Percentiles rank a stretch among this genome's conserved stretches.
phyloP scores from a whole-genome alignment of 2,329 filamentous ascomycete species.

The Talaromyces sp. region DNA sequence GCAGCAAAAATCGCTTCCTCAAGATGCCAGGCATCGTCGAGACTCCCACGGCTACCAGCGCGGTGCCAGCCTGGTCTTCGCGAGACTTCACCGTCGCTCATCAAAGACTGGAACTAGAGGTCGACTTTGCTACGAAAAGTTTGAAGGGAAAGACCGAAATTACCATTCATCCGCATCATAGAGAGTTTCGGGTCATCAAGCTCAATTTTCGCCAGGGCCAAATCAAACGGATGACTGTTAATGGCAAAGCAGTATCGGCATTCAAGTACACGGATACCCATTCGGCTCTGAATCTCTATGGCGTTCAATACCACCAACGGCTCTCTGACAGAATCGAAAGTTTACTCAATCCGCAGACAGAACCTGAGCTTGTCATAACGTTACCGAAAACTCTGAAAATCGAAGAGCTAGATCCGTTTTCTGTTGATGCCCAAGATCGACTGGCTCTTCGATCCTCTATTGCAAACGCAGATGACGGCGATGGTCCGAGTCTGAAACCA shows the following conservation, averaged over 20 bases:
- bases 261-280: slow-evolving; percentile 42
- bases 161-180: slow-evolving; percentile 64
- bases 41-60: slow-evolving; percentile 23
- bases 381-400: slow-evolving; percentile 62
- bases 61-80: slow-evolving; percentile 29
- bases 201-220: slow-evolving; percentile 63
- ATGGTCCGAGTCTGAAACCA: slow-evolving; percentile 34
- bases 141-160: slow-evolving; percentile 79
- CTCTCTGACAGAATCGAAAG: slow-evolving; percentile 66
- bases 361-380: slow-evolving; percentile 57
- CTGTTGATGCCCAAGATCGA: slow-evolving; percentile 48
- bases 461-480: slow-evolving; percentile 36
- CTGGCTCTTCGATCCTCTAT: slow-evolving; percentile 43
- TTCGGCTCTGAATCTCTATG: slow-evolving; percentile 51
- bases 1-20: slow-evolving; percentile 33
- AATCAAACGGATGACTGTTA: slow-evolving; percentile 51
- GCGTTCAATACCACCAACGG: slow-evolving; percentile 72
- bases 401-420: slow-evolving; percentile 57
- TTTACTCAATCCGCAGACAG: slow-evolving; percentile 50
- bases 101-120: slow-evolving; percentile 84
- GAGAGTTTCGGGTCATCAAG: slow-evolving; percentile 53
- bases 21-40: slow-evolving; percentile 42
- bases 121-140: slow-evolving; percentile 75
- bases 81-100: slow-evolving; percentile 63
- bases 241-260: slow-evolving; percentile 39